Evolutionary conservation across 306 rosid genomes (phyloP).

Genomic region (Argentina anserina): DNA sequence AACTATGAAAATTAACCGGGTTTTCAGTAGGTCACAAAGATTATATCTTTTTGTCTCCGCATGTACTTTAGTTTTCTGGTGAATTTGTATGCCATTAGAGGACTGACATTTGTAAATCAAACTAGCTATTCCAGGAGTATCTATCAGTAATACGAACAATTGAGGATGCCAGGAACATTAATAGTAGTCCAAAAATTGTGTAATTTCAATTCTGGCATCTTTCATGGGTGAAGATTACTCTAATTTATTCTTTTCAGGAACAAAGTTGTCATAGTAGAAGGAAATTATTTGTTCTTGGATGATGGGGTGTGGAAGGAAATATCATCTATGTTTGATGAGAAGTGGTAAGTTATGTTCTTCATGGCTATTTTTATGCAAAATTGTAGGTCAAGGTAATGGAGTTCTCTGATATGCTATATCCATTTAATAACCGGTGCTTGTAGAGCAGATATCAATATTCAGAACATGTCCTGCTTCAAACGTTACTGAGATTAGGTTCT

Average conservation of each 20-base stretch:
- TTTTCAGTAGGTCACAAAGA: neutral
- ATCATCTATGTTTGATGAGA: constrained; percentile 70
- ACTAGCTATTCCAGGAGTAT: neutral
- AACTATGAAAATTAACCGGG: neutral
- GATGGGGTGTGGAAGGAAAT: constrained; percentile 77
- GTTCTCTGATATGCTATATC: neutral
- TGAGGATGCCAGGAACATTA: neutral
- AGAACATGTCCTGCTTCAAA: neutral
- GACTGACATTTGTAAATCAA: neutral
- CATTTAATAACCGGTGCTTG: neutral
- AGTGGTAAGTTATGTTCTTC: constrained; percentile 51
- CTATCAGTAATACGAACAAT: neutral
- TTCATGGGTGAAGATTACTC: neutral
- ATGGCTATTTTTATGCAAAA: constrained; percentile 8
- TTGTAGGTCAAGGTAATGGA: neutral
- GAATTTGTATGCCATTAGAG: neutral
- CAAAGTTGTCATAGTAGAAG: constrained; percentile 79
- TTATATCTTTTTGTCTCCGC: neutral
- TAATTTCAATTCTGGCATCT: constrained; percentile 12
- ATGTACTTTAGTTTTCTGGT: neutral
- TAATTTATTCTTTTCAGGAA: constrained; percentile 45
- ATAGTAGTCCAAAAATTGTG: neutral
- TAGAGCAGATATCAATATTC: neutral
- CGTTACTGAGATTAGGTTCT: neutral
- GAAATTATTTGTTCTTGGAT: constrained; percentile 69